A percentile compares a stretch with the other conserved stretches of the same genome.
Conservation (phyloP, 2,329 filamentous ascomycete genomes). For the Alternaria sp. region DNA sequence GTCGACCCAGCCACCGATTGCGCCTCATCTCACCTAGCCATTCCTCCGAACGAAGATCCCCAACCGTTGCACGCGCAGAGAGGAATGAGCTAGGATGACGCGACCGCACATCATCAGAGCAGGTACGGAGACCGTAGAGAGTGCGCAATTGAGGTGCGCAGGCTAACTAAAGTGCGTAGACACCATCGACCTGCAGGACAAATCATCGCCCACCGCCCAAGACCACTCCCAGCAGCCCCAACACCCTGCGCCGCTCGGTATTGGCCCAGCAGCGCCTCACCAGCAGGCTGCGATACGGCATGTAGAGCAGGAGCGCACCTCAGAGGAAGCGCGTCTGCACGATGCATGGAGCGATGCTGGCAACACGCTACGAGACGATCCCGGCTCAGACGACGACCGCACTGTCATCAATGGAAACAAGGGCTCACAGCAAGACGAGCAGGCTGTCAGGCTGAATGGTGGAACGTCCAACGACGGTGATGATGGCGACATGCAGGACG, state of each 20-base stretch:
- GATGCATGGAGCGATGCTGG: constrained; percentile 56
- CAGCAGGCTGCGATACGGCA: constrained; percentile 85
- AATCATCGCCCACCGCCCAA: constrained; percentile 80
- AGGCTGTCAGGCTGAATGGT: constrained; percentile 43
- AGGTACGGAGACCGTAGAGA: constrained; percentile 47
- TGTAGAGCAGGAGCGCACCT: constrained; percentile 74
- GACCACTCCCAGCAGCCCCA: constrained; percentile 70
- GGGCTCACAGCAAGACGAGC: constrained; percentile 36
- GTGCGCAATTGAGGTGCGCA: constrained; percentile 1
- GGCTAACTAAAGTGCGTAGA: constrained; percentile 62
- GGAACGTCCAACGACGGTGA: constrained; percentile 45
- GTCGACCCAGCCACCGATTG: constrained; percentile 34
- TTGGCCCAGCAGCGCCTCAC: constrained; percentile 72
- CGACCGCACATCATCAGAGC: constrained; percentile 63
- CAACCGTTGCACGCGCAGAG: constrained; percentile 16
- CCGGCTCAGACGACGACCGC: constrained; percentile 67
- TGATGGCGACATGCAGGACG: constrained; percentile 66
- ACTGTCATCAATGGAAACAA: constrained; percentile 31
- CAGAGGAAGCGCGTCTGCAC: constrained; percentile 73
- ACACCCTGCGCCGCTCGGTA: constrained; percentile 58
- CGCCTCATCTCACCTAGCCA: constrained; percentile 37
- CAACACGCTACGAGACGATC: constrained; percentile 48
- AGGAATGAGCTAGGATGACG: constrained; percentile 57
- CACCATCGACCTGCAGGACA: constrained; percentile 92
- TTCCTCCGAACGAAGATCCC: constrained; percentile 4